Evolutionary conservation across 768 basidiomycete genomes (phyloP).

Genomic region (Termitomyces bulborhizus): DNA sequence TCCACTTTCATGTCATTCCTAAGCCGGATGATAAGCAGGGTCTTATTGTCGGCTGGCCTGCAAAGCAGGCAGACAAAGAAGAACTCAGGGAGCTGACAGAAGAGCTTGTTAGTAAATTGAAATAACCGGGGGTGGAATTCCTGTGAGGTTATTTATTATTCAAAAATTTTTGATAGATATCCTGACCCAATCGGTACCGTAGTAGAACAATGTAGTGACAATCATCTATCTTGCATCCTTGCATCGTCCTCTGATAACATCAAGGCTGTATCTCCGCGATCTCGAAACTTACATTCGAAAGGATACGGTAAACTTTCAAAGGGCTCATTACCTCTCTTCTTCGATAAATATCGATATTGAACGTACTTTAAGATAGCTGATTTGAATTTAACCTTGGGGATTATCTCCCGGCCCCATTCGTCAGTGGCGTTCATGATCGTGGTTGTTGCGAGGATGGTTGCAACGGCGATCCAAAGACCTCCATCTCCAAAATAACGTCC

Average conservation of each 20-base stretch:
- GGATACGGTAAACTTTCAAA: background rate
- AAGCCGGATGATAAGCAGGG: constrained; percentile 76
- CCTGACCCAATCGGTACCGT: background rate
- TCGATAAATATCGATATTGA: background rate
- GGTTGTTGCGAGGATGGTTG: constrained; percentile 23
- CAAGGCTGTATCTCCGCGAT: background rate
- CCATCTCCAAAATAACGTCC: constrained; percentile 19
- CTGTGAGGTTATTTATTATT: background rate
- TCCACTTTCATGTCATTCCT: constrained; percentile 93
- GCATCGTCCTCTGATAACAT: background rate
- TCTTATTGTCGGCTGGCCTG: constrained; percentile 79
- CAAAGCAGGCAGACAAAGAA: constrained; percentile 50
- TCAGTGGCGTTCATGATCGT: constrained; percentile 21
- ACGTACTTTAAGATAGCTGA: constrained; percentile 3
- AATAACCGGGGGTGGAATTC: background rate
- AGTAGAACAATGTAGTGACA: background rate
- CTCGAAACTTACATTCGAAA: background rate
- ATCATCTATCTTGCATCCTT: background rate
- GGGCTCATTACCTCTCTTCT: background rate
- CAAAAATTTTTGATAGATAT: background rate
- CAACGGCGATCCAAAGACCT: constrained; percentile 16
- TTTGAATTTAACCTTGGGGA: constrained; percentile 1
- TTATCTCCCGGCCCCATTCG: constrained; percentile 20
- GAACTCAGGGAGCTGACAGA: constrained; percentile 54
- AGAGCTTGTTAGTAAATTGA: constrained; percentile 51